These are phyloP conservation scores for Myotisia sp. DNA, from an alignment of 2,329 filamentous ascomycete species.

Conservation along the genomic window DNA sequence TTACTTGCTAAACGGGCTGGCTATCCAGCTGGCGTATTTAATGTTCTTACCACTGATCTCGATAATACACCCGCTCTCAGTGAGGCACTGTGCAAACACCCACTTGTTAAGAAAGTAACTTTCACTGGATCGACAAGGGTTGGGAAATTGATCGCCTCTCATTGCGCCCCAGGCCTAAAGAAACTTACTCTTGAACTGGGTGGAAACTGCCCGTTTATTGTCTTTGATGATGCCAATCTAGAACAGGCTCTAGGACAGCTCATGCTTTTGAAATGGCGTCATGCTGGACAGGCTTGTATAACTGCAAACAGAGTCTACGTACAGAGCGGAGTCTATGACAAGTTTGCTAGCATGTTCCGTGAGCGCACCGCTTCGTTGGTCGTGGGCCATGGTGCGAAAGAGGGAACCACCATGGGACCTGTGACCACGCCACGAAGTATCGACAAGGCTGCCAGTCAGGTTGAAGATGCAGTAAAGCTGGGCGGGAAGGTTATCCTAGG, in stretches of 20 bases:
- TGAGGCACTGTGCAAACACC: conserved; percentile 21
- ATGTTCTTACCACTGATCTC: conserved; percentile 22
- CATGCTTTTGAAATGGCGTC: conserved; percentile 22
- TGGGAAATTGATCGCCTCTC: conserved; percentile 21
- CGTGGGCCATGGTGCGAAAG: conserved; percentile 45
- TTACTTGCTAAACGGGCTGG: conserved; percentile 23
- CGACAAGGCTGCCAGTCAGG: conserved; percentile 43
- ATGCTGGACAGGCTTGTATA: conserved; percentile 26
- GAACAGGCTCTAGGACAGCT: conserved; percentile 20
- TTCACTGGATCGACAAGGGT: conserved; percentile 24
- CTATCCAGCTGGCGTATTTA: conserved; percentile 22
- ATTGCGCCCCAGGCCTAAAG: conserved; percentile 26
- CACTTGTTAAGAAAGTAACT: conserved; percentile 21
- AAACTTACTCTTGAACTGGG: conserved; percentile 33
- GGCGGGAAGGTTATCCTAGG: conserved; percentile 53
- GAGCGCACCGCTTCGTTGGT: conserved; percentile 39
- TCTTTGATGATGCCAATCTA: conserved; percentile 30
- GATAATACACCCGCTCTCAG: conserved; percentile 20
- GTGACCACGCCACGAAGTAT: conserved; percentile 44
- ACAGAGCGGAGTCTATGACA: conserved; percentile 29
- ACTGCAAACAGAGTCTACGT: conserved; percentile 26
- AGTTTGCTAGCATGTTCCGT: conserved; percentile 41
- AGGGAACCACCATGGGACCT: conserved; percentile 45
- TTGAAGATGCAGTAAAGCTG: conserved; percentile 48
- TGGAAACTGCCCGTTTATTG: conserved; percentile 30